These are phyloP conservation scores for Solanum gandarillasii DNA, from an alignment of 257 asterid genomes.

Conservation along the genomic window DNA sequence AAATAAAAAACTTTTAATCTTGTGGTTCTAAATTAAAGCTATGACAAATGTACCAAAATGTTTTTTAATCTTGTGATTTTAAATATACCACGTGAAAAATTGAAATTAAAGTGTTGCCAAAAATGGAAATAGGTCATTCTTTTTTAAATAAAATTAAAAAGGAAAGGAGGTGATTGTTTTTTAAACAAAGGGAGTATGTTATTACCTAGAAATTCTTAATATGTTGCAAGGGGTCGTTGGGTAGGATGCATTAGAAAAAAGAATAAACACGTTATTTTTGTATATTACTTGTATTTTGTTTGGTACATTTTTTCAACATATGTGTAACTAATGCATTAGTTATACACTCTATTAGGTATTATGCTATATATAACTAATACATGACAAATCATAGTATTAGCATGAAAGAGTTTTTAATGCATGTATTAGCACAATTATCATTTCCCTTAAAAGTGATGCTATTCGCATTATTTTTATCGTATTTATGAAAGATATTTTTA, in stretches of 20 bases:
- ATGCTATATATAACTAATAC: too few species aligned
- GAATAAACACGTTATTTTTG: too few species aligned
- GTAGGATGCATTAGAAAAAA: not conserved
- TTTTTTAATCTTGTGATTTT: too few species aligned
- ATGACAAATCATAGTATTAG: not conserved
- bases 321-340: not conserved
- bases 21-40: too few species aligned
- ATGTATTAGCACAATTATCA: too few species aligned
- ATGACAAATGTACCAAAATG: not conserved
- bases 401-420: too few species aligned
- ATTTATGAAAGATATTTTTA: not conserved
- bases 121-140: too few species aligned
- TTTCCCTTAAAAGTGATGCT: too few species aligned
- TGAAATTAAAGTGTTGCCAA: not conserved
- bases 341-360: not conserved
- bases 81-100: too few species aligned
- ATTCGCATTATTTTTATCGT: not conserved
- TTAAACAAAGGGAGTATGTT: too few species aligned
- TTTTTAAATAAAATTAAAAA: too few species aligned
- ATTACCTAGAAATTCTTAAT: not conserved
- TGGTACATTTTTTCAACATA: not conserved
- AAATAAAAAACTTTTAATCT: too few species aligned
- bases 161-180: not conserved
- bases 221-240: not conserved
- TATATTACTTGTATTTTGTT: not conserved